These are phyloP conservation scores for Helotiales sp. DNA, from an alignment of 2,329 filamentous ascomycete species.

Conservation along the genomic window DNA sequence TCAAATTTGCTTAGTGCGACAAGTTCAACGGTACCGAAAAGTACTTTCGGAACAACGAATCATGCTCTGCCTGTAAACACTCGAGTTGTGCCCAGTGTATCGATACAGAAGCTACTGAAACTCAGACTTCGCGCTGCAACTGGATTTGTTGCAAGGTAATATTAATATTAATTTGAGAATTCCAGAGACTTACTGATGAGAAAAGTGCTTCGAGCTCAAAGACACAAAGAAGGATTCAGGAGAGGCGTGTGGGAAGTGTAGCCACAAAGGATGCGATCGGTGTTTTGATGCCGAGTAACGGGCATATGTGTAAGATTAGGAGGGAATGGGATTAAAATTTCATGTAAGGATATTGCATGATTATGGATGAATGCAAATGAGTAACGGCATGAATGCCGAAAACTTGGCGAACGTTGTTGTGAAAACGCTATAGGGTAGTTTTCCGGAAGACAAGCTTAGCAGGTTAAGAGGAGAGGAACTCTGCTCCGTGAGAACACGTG, in stretches of 20 bases:
- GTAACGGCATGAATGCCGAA: no score
- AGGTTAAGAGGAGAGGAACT: no score
- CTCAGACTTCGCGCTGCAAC: background rate
- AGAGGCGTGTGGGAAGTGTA: background rate
- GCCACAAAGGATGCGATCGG: background rate
- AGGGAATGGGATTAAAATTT: background rate
- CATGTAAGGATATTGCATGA: background rate
- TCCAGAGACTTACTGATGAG: background rate
- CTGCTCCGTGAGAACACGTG: no score
- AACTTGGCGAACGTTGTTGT: no score
- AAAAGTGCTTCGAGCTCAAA: background rate
- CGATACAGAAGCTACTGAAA: background rate
- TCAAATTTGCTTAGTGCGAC: background rate
- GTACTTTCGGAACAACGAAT: background rate
- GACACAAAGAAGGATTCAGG: background rate
- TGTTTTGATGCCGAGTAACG: background rate
- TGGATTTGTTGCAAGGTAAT: constrained; percentile 2
- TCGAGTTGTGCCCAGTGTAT: background rate
- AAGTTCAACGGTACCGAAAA: constrained; percentile 6
- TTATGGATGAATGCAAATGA: no score
- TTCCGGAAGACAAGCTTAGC: no score
- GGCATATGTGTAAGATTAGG: background rate
- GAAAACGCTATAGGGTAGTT: no score
- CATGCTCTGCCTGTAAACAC: background rate
- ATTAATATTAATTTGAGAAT: background rate